Base-by-base conservation (phyloP, 768 basidiomycete genomes). In the Trametes villosa region DNA sequence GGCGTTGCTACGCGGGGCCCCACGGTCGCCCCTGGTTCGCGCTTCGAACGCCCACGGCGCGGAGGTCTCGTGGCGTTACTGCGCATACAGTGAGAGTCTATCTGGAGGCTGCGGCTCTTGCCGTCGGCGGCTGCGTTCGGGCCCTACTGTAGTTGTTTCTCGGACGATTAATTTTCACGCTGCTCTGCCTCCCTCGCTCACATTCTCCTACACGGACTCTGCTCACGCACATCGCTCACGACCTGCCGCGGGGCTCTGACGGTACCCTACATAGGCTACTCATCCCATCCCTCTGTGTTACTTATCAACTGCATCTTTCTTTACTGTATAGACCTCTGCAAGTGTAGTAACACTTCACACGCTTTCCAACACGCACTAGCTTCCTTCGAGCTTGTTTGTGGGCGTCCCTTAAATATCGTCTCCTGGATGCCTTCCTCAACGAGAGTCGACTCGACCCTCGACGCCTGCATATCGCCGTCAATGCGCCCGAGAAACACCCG, bases 331-430 rank as follows among this genome's bases (percentile, higher is more conserved):
- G 59, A 60, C 17, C 18, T 34, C 47, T 36, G 26, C 46, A 22
- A 33, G 52, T 60, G 59, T 60, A 60, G 49, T 54, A 55, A 49
- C 53, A 60, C 44, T 31, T 22, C n/a, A 30, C 45, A 27, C 59
- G 45, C 7, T n/a, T n/a, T n/a, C 33, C 33, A 7, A 34, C 33
- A 34, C 33, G 33, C 33, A 13, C 33, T 34, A n/a, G n/a, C n/a
- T n/a, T n/a, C 33, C 7, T 34, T 34, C 33, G 8, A 34, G 33
- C 20, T 26, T 24, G 9, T 6, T 45, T 26, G 44, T 5, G 3
- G 13, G n/a, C 36, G 36, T n/a, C n/a, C n/a, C n/a, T n/a, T n/a
- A n/a, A n/a, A n/a, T n/a, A n/a, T n/a, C n/a, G n/a, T n/a, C n/a
- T n/a, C n/a, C n/a, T n/a, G n/a, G n/a, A n/a, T n/a, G n/a, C n/a